Percentiles rank a stretch among this genome's conserved stretches.
phyloP scores from a whole-genome alignment of 495 filamentous ascomycete genomes.

The Talaromyces adpressus region DNA sequence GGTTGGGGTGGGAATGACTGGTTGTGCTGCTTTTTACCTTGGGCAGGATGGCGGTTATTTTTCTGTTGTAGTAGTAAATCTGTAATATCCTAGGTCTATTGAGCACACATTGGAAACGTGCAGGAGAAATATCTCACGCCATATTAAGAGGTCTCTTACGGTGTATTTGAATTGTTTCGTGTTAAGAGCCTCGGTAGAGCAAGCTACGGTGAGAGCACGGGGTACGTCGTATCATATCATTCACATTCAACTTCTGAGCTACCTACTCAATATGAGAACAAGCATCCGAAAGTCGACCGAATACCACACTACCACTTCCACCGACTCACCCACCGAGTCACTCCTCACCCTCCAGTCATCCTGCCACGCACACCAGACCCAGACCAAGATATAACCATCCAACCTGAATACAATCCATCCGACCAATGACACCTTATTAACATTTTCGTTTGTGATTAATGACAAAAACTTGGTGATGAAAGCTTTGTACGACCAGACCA shows the following conservation, averaged over 20 bases:
- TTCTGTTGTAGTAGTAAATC: no score
- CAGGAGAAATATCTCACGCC: no score
- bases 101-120: background rate
- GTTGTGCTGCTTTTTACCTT: background rate
- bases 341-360: background rate
- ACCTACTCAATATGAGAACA: background rate
- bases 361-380: background rate
- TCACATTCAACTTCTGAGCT: background rate
- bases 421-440: background rate
- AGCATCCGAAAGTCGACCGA: background rate
- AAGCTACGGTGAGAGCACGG: background rate
- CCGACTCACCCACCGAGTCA: background rate
- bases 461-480: background rate
- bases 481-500: background rate
- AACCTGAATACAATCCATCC: background rate
- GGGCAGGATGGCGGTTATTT: background rate
- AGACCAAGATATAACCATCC: background rate
- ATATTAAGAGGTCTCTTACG: background rate
- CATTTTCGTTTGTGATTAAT: background rate
- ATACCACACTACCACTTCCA: background rate
- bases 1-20: background rate
- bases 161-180: background rate
- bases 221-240: background rate
- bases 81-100: background rate
- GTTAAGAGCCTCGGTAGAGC: background rate